These are phyloP conservation scores for Cladophialophora chaetospira DNA, from an alignment of 2,329 filamentous ascomycete genomes.

Conservation along the genomic window DNA sequence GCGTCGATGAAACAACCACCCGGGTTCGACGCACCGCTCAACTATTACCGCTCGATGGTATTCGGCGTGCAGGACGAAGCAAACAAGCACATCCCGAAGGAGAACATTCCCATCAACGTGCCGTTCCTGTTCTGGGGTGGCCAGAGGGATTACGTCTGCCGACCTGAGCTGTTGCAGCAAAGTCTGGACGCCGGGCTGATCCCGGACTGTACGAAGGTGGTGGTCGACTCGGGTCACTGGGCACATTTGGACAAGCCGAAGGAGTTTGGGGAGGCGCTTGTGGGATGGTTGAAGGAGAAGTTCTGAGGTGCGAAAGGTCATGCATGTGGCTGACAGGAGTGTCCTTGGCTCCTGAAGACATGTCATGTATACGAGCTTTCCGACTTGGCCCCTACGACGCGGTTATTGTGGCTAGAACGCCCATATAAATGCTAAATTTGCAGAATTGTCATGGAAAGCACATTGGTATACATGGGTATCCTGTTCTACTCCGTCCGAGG, in stretches of 20 bases:
- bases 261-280: constrained; percentile 20
- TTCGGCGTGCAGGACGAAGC: constrained; percentile 21
- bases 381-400: too few species aligned
- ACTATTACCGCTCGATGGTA: constrained; percentile 17
- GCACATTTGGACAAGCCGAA: constrained; percentile 19
- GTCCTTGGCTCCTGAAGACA: too few species aligned
- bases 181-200: constrained; percentile 17
- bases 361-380: too few species aligned
- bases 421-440: too few species aligned
- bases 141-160: constrained; percentile 16
- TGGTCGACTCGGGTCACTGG: constrained; percentile 26
- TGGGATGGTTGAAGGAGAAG: constrained; percentile 19
- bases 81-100: constrained; percentile 4
- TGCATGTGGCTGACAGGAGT: too few species aligned
- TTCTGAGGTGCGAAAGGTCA: constrained; percentile 3
- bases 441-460: too few species aligned
- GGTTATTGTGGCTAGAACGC: too few species aligned
- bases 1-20: constrained; percentile 33
- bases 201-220: constrained; percentile 15
- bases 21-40: constrained; percentile 21
- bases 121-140: constrained; percentile 24
- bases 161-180: constrained; percentile 10
- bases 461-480: too few species aligned
- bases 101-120: constrained; percentile 16
- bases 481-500: background rate